phyloP scores from a whole-genome alignment of 1,284 basidiomycete species.

The Sphagnurus paluster region DNA sequence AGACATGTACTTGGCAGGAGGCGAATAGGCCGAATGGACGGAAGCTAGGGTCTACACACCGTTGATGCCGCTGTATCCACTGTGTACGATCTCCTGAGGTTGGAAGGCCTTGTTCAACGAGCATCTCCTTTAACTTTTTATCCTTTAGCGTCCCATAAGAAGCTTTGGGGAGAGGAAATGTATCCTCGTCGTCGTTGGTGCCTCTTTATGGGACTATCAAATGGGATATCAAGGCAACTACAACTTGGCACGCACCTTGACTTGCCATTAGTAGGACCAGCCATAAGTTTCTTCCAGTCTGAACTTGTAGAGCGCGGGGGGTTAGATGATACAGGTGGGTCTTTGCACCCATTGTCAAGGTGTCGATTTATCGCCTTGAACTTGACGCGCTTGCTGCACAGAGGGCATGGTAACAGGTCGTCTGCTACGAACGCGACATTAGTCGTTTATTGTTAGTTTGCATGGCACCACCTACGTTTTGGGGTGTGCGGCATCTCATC shows the following conservation, averaged over 20 bases:
- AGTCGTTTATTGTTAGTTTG: background rate
- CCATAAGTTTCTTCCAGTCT: constrained; percentile 55
- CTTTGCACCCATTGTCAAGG: constrained; percentile 55
- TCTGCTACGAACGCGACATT: constrained; percentile 24
- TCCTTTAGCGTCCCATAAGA: constrained; percentile 68
- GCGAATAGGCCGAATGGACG: background rate
- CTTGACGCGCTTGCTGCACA: constrained; percentile 49
- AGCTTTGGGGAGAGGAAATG: constrained; percentile 59
- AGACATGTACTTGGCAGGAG: background rate
- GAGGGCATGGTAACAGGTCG: constrained; percentile 50
- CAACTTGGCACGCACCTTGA: constrained; percentile 36
- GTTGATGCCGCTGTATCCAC: constrained; percentile 58
- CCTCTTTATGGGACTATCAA: constrained; percentile 22
- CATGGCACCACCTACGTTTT: constrained; percentile 13
- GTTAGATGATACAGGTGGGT: constrained; percentile 22
- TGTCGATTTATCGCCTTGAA: constrained; percentile 55
- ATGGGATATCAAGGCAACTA: background rate
- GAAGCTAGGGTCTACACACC: constrained; percentile 35
- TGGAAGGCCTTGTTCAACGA: constrained; percentile 51
- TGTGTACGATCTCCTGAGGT: constrained; percentile 51
- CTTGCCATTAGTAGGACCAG: constrained; percentile 44
- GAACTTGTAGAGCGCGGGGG: constrained; percentile 19
- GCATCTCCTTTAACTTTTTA: constrained; percentile 57
- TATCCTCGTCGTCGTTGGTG: constrained; percentile 33
- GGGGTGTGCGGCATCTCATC: constrained; percentile 23